These are phyloP conservation scores for Aspergillus pseudoterreus DNA, from an alignment of 2,329 filamentous ascomycete genomes.

Conservation along the genomic window DNA sequence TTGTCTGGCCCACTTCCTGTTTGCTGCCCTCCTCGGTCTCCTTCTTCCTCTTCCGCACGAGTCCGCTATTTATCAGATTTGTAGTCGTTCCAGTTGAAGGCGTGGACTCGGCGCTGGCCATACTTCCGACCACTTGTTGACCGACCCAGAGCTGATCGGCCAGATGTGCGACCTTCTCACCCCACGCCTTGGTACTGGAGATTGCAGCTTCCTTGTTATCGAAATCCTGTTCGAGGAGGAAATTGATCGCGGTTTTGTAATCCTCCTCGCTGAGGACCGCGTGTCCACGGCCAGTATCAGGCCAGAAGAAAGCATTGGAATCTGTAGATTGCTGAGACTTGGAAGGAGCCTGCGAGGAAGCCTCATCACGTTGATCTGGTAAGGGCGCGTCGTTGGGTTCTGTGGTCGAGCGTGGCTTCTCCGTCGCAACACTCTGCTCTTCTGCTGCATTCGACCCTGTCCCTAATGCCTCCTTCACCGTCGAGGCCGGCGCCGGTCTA, in stretches of 20 bases:
- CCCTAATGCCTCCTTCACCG: background rate
- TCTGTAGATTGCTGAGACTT: conserved; percentile 9
- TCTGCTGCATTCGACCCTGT: no score
- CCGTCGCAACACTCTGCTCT: no score
- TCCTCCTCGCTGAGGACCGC: conserved; percentile 36
- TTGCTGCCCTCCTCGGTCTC: conserved; percentile 13
- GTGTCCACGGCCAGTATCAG: conserved; percentile 30
- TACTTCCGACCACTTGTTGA: conserved; percentile 30
- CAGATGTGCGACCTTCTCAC: conserved; percentile 39
- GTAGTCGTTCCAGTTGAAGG: conserved; percentile 11
- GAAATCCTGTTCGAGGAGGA: conserved; percentile 43
- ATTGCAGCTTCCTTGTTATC: conserved; percentile 34
- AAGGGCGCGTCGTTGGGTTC: background rate
- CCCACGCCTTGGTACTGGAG: conserved; percentile 40
- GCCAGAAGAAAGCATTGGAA: conserved; percentile 31
- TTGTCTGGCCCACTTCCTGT: background rate
- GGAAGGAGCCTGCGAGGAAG: background rate
- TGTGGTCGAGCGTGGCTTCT: background rate
- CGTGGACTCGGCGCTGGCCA: conserved; percentile 10
- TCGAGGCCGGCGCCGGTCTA: conserved; percentile 6
- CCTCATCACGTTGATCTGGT: background rate
- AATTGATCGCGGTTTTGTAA: conserved; percentile 38
- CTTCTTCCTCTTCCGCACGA: conserved; percentile 40
- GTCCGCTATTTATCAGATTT: conserved; percentile 26
- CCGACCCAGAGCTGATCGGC: conserved; percentile 37